Evolutionary conservation across 2,329 filamentous ascomycete species (phyloP).

Genomic region (Diplocarpon mali): DNA sequence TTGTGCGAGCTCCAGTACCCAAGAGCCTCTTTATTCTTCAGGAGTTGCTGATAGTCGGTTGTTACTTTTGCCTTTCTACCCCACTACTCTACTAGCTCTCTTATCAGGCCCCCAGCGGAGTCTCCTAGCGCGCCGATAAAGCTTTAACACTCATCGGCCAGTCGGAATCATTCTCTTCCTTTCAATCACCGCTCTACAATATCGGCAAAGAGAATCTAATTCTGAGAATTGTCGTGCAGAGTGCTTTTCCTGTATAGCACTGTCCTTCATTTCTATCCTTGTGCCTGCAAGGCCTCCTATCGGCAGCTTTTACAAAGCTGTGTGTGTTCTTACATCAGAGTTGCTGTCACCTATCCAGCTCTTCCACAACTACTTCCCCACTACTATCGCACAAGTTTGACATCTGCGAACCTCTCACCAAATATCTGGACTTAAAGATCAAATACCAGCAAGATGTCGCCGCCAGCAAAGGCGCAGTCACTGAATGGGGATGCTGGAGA

Average conservation of each 20-base stretch:
- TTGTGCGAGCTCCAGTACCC: not conserved
- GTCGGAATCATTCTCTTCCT: not conserved
- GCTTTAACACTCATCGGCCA: not conserved
- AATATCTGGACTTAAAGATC: not conserved
- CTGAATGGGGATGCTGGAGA: conserved; percentile 12
- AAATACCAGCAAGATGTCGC: conserved; percentile 12
- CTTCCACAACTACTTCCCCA: not conserved
- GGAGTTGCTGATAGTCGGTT: not conserved
- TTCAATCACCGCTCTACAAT: not conserved
- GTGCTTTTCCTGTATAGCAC: not conserved
- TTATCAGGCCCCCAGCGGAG: conserved; percentile 4
- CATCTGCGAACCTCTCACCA: not conserved
- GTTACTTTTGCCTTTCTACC: not conserved
- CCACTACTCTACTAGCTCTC: conserved; percentile 3
- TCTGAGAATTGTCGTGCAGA: not conserved
- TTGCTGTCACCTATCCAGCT: not conserved
- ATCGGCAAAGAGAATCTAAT: not conserved
- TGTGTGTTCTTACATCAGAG: not conserved
- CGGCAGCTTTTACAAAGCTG: not conserved
- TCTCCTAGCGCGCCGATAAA: conserved; percentile 6
- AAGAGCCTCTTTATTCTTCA: not conserved
- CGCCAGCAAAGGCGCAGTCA: conserved; percentile 4
- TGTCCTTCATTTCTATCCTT: not conserved
- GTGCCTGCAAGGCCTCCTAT: conserved; percentile 1
- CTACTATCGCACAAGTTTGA: not conserved